A percentile compares a stretch with the other conserved stretches of the same genome.
phyloP scores from a whole-genome alignment of 148 eudicot species.

The Vaccinium macrocarpon region DNA sequence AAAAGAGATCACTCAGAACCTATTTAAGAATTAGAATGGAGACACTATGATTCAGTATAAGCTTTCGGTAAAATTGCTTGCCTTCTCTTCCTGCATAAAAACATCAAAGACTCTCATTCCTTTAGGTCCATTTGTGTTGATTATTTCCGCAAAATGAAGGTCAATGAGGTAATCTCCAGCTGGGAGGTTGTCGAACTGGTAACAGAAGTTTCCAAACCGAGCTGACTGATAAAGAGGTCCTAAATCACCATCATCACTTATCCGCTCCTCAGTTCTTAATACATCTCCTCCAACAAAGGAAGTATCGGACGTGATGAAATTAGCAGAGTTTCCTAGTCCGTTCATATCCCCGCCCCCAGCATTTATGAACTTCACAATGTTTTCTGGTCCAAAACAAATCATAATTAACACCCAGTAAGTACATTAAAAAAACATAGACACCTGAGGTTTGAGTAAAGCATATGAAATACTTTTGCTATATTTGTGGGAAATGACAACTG shows the following conservation, averaged over 20 bases:
- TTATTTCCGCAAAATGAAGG: constrained; percentile 62
- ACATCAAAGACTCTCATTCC: constrained; percentile 68
- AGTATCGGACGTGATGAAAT: constrained; percentile 39
- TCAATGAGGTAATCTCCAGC: constrained; percentile 58
- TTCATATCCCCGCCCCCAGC: constrained; percentile 45
- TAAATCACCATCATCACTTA: constrained; percentile 51
- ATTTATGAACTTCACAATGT: constrained; percentile 55
- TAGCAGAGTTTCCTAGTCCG: constrained; percentile 30
- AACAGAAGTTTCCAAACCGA: constrained; percentile 51
- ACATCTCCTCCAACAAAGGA: constrained; percentile 55
- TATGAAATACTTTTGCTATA: background rate
- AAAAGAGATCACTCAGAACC: background rate
- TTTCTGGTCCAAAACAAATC: constrained; percentile 34
- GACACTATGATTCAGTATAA: background rate
- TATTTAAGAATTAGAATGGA: background rate
- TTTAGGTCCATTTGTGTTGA: constrained; percentile 55
- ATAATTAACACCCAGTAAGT: background rate
- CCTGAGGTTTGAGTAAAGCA: background rate
- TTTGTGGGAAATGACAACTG: background rate
- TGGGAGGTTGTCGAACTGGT: constrained; percentile 41
- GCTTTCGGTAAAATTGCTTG: constrained; percentile 22
- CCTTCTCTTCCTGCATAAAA: constrained; percentile 64
- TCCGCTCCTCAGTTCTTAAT: constrained; percentile 49
- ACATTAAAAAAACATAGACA: background rate
- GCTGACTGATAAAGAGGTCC: constrained; percentile 58